These are phyloP conservation scores for Xylaria sp. DNA, from an alignment of 2,329 filamentous ascomycete genomes.

Conservation along the genomic window DNA sequence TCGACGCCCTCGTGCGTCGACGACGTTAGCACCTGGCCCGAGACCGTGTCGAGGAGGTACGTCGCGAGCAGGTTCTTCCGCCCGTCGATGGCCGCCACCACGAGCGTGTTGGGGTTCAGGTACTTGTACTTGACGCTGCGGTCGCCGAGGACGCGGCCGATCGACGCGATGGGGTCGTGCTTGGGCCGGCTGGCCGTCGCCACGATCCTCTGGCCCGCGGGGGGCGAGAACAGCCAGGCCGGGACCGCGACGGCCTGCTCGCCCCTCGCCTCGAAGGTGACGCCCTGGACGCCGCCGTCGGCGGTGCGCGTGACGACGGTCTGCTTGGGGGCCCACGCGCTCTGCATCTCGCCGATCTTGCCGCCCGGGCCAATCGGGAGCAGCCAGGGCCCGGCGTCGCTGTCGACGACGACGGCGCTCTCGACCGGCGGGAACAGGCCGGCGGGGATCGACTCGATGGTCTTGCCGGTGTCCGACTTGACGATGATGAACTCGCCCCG, in stretches of 20 bases:
- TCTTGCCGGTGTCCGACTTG: constrained; percentile 55
- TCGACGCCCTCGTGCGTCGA: constrained; percentile 75
- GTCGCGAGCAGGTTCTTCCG: constrained; percentile 64
- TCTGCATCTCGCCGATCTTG: constrained; percentile 49
- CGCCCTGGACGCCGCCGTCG: constrained; percentile 55
- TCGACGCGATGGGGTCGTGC: constrained; percentile 89
- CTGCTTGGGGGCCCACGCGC: constrained; percentile 52
- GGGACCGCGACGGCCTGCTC: constrained; percentile 48
- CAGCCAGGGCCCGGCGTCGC: constrained; percentile 54
- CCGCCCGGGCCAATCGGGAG: constrained; percentile 57
- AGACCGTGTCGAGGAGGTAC: constrained; percentile 83
- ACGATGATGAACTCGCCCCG: constrained; percentile 65
- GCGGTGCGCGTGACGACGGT: constrained; percentile 56
- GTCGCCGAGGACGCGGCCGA: constrained; percentile 90
- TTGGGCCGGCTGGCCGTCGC: constrained; percentile 68
- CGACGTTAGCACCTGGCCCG: constrained; percentile 77
- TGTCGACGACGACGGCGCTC: constrained; percentile 56
- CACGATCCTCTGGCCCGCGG: constrained; percentile 67
- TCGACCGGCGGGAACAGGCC: constrained; percentile 45
- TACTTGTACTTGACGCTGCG: constrained; percentile 97
- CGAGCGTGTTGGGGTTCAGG: constrained; percentile 81
- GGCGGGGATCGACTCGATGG: constrained; percentile 47
- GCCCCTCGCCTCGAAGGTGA: constrained; percentile 52
- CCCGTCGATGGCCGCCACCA: constrained; percentile 71
- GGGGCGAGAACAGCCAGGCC: constrained; percentile 75